Base-by-base conservation (phyloP, 345 rosid genomes). In the Orychophragmus violaceus region DNA sequence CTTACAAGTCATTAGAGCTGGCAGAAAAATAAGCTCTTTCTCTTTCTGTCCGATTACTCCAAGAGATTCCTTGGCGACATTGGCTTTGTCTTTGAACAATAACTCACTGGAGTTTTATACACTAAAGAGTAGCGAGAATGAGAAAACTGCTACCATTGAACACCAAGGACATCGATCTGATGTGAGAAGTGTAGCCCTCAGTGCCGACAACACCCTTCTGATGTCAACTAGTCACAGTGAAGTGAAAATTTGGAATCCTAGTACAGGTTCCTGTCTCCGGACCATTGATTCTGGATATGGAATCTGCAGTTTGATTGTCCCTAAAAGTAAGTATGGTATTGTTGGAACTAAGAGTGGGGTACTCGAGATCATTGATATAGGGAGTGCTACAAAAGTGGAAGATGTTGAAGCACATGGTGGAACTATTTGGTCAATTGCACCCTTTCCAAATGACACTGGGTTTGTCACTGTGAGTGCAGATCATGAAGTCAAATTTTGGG, bases 401-500 rank as follows among this genome's bases (percentile, higher is more conserved):
- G 84, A 58, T 23, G 78, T 88, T 69, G 87, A 90, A 74, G 97
- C 92, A 71, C 99, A 93, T 75, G 97, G 97, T 60, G 90, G 97
- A 62, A 73, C 95, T 30, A 76, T 93, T 30, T 78, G 82, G 71
- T 79, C 96, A 8, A 90, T 93, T 62, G 84, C 84, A 45, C 71
- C 82, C 24, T 79, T 93, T 78, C 95, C 97, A 65, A 81, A 88
- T 69, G 90, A 78, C 63, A 81, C 83, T 77, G 87, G 89, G 51
- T 90, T 93, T 78, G 83, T 93, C 72, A 93, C 97, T 5, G 97
- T 91, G 61, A 93, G 99, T 82, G 94, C 94, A 30, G 99, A 93
- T 77, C 94, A 85, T 29, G 95, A 90, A 58, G 46, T 90, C 53
- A 93, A 93, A 77, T 88, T 90, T 68, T 93, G 98, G 98, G 90